phyloP scores from a whole-genome alignment of 2,329 filamentous ascomycete genomes.

The Aspergillus fumigatiaffinis region DNA sequence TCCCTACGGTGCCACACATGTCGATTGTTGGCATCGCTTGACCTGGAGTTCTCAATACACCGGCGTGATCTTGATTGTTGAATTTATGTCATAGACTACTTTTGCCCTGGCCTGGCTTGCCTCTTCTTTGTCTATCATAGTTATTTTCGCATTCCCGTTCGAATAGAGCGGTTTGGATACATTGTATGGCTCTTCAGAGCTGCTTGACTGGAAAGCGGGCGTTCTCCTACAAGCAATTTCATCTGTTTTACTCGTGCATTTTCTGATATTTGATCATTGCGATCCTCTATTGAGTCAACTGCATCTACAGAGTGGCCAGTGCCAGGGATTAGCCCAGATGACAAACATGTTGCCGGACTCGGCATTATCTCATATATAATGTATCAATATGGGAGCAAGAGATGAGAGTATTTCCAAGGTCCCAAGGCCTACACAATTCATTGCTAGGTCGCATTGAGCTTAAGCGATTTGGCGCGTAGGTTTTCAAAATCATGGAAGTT shows the following conservation, averaged over 20 bases:
- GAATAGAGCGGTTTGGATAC: neutral
- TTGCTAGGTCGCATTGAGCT: neutral
- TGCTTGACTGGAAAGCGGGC: neutral
- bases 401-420: neutral
- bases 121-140: neutral
- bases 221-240: neutral
- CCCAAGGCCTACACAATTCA: neutral
- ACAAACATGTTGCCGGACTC: neutral
- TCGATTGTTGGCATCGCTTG: neutral
- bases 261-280: neutral
- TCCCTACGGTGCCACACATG: neutral
- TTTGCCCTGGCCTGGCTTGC: neutral
- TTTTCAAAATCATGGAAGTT: constrained; percentile 28
- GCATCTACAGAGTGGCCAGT: neutral
- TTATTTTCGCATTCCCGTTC: neutral
- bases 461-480: constrained; percentile 10
- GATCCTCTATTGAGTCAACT: neutral
- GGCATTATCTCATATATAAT: neutral
- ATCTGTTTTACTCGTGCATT: neutral
- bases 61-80: neutral
- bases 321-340: neutral
- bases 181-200: constrained; percentile 8
- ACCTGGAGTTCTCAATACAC: neutral
- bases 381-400: constrained; percentile 7
- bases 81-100: neutral